Evolutionary conservation across 345 rosid genomes (phyloP), one percentile per base, ranked within the genome.

Genomic region (Eucalyptus sp.): DNA sequence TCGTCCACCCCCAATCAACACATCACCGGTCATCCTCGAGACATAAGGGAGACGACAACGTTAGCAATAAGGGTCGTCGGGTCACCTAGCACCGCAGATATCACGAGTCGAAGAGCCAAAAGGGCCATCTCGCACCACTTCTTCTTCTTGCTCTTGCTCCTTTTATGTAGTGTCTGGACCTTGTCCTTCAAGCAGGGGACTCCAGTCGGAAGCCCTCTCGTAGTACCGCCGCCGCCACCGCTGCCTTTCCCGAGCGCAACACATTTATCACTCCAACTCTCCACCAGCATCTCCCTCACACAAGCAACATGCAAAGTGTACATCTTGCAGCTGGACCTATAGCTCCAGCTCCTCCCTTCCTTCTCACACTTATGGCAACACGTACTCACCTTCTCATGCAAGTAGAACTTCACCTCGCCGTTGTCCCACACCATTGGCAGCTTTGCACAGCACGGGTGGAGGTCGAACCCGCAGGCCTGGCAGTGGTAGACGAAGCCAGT

Each of bases 391-490:
- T 97, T 94, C 86, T 92, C 92, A 29, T 94, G 92, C 92, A 97
- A 88, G 50, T 88, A 94, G 5, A 97, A 92, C 88, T 94, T 96
- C 52, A 92, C 87, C 16, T 95, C 97, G 13, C 98, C 99, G 51
- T 95, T 94, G 46, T 95, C 94, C 22, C 94, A 92, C 64, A 93
- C 94, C 94, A 88, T 91, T 2, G 99, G 99, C 81, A 97, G 86
- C 88, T 95, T 98, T 6, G 99, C 99, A 8, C 99, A 97, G 29
- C 99, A 97, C 0, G 99, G 99, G 54, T 98, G 99, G 49, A 98
- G 96, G 91, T 97, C 97, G 48, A 94, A 94, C 54, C 97, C 99
- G 12, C 97, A 95, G 2, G 91, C 90, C n/a, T 41, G 88, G 91
- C 99, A 97, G 83, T 94, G 94, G 90, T 98, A 98, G 15, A 96